phyloP scores from a whole-genome alignment of 2,329 filamentous ascomycete species.

The Alternaria triticimaculans region DNA sequence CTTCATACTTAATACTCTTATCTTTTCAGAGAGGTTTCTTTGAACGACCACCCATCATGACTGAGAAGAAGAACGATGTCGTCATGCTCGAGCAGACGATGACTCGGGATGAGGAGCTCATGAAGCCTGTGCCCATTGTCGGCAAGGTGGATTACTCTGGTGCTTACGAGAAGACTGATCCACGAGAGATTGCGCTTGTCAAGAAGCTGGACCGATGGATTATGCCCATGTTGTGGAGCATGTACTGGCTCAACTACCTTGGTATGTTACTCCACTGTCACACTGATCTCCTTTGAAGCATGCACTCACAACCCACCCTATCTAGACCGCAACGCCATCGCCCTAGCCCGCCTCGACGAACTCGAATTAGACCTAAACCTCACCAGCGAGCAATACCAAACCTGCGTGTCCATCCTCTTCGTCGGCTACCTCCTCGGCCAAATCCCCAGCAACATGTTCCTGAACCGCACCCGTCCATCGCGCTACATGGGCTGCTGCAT shows the following conservation, averaged over 20 bases:
- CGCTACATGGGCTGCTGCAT: conserved; percentile 42
- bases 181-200: conserved; percentile 43
- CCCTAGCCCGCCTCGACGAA: conserved; percentile 67
- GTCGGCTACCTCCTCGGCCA: conserved; percentile 46
- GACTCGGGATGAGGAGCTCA: conserved; percentile 28
- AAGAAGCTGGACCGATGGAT: conserved; percentile 41
- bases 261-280: conserved; percentile 4
- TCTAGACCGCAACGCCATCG: conserved; percentile 67
- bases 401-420: conserved; percentile 33
- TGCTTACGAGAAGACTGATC: conserved; percentile 45
- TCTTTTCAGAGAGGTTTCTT: neutral
- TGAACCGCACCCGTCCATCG: conserved; percentile 38
- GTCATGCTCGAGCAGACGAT: conserved; percentile 35
- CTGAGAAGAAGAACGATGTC: conserved; percentile 36
- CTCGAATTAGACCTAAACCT: conserved; percentile 62
- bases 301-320: conserved; percentile 12
- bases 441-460: conserved; percentile 48
- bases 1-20: neutral
- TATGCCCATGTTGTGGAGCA: conserved; percentile 37
- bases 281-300: conserved; percentile 42
- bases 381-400: conserved; percentile 29
- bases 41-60: conserved; percentile 14
- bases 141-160: conserved; percentile 44
- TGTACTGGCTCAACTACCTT: conserved; percentile 23
- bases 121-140: conserved; percentile 31